phyloP scores from a whole-genome alignment of 495 filamentous ascomycete genomes.

The Penicillium parvum region DNA sequence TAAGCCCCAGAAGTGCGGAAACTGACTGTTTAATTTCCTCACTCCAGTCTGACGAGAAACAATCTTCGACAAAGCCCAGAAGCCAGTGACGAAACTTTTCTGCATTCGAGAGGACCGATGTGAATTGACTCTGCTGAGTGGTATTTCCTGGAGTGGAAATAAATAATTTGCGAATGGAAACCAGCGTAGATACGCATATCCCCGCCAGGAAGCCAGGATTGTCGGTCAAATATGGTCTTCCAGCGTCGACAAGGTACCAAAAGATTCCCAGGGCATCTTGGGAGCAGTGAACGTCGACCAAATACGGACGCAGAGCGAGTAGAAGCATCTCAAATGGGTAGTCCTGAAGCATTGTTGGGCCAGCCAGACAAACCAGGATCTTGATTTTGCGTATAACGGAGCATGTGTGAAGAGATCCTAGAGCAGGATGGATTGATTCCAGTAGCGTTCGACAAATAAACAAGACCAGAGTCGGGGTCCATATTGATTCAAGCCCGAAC shows the following conservation, averaged over 20 bases:
- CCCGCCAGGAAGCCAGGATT: slow-evolving; percentile 74
- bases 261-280: slow-evolving; percentile 85
- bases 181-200: slow-evolving; percentile 67
- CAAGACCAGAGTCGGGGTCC: slow-evolving; percentile 69
- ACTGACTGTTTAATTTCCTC: slow-evolving; percentile 52
- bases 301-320: slow-evolving; percentile 71
- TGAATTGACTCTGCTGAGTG: slow-evolving; percentile 72
- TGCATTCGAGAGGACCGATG: slow-evolving; percentile 61
- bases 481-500: slow-evolving; percentile 61
- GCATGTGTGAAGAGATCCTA: slow-evolving; percentile 82
- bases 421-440: slow-evolving; percentile 75
- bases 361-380: slow-evolving; percentile 74
- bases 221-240: slow-evolving; percentile 57
- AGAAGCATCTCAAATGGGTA: slow-evolving; percentile 94
- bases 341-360: slow-evolving; percentile 59
- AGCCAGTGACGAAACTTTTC: slow-evolving; percentile 70
- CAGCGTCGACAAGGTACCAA: slow-evolving; percentile 74
- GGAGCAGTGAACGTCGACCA: slow-evolving; percentile 80
- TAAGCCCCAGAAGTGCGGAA: slow-evolving; percentile 56
- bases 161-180: slow-evolving; percentile 70
- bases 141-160: slow-evolving; percentile 61
- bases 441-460: slow-evolving; percentile 75
- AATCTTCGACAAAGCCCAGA: slow-evolving; percentile 53
- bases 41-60: slow-evolving; percentile 47
- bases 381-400: slow-evolving; percentile 81